Evolutionary conservation across 2,329 filamentous ascomycete genomes (phyloP).

Genomic region (Geosmithia morbida): DNA sequence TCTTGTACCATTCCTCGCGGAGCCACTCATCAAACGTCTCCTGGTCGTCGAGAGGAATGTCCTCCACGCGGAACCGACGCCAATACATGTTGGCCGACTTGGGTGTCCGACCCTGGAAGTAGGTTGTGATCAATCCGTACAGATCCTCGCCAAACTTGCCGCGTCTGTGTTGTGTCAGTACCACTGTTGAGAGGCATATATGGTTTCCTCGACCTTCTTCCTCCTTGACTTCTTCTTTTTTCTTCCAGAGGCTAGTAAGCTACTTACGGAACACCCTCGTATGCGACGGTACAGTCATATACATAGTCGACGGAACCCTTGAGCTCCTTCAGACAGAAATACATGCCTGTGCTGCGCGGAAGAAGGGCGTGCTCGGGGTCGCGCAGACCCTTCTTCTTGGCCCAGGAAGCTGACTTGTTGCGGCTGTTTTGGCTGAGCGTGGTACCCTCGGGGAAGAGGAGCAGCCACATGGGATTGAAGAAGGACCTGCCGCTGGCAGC

Average conservation of each 20-base stretch:
- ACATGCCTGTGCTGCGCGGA: slow-evolving; percentile 67
- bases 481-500: slow-evolving; percentile 40
- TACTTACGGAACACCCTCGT: slow-evolving; percentile 82
- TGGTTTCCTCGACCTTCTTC: neutral
- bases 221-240: neutral
- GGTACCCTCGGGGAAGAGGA: slow-evolving; percentile 80
- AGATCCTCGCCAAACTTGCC: slow-evolving; percentile 80
- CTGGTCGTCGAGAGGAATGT: slow-evolving; percentile 66
- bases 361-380: slow-evolving; percentile 64
- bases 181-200: neutral
- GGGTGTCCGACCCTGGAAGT: slow-evolving; percentile 75
- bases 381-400: slow-evolving; percentile 56
- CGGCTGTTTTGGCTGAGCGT: slow-evolving; percentile 62
- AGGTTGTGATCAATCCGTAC: slow-evolving; percentile 76
- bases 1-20: slow-evolving; percentile 76
- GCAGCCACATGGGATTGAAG: slow-evolving; percentile 74
- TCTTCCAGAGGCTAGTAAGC: no score
- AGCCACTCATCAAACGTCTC: slow-evolving; percentile 76
- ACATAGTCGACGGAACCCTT: slow-evolving; percentile 64
- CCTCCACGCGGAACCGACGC: slow-evolving; percentile 66
- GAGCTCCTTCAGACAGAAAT: slow-evolving; percentile 66
- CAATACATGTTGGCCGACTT: slow-evolving; percentile 97
- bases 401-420: slow-evolving; percentile 59
- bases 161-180: slow-evolving; percentile 31
- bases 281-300: slow-evolving; percentile 90